Base-by-base conservation (phyloP, 2,329 filamentous ascomycete genomes). In the Pseudocercospora macadamiae region DNA sequence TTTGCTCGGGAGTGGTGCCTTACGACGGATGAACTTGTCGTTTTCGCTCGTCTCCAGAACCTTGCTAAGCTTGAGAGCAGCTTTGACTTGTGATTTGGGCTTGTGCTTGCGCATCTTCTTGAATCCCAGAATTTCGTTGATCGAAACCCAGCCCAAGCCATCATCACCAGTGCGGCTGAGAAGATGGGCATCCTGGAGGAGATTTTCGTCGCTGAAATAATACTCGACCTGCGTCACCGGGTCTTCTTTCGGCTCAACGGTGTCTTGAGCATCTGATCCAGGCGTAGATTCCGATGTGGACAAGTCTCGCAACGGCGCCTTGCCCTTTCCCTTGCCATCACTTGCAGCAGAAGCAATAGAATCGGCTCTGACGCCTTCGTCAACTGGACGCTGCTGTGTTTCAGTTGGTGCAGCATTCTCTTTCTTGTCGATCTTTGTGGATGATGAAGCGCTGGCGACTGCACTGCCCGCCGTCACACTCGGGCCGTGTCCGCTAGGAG, bases 121-220 rank as follows among this genome's bases (percentile, higher is more conserved):
- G 69, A 80, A 81, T 48, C 76, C 70, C 30, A 73, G 69, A 59
- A 81, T 78, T 34, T 74, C 70, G 52, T 66, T 76, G 61, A 81
- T 68, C 10, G 73, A 75, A 18, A 81, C 76, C 8, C 76, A 75
- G 1, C 73, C 65, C 59, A 79, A 79, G 42, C 77, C 72, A 47
- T 71, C 67, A 12, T 73, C 72, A 26, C 74, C 74, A 37, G 70
- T 68, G 37, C 75, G 74, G 57, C 74, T 72, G 8, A 81, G 73
- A 7, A 81, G 67, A 60, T 79, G 72, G 1, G 69, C 63, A 63
- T 82, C 79, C 1, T 62, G 69, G 2, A 71, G 68, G 3, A 82
- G 74, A 54, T 80, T 81, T 54, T 77, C 74, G 51, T 81, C 79
- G 18, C 76, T 78, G 70, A 82, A 81, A 69, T 80, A 81, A 69